Conservation (phyloP, 2,329 filamentous ascomycete genomes). For the Penicillium sp. region DNA sequence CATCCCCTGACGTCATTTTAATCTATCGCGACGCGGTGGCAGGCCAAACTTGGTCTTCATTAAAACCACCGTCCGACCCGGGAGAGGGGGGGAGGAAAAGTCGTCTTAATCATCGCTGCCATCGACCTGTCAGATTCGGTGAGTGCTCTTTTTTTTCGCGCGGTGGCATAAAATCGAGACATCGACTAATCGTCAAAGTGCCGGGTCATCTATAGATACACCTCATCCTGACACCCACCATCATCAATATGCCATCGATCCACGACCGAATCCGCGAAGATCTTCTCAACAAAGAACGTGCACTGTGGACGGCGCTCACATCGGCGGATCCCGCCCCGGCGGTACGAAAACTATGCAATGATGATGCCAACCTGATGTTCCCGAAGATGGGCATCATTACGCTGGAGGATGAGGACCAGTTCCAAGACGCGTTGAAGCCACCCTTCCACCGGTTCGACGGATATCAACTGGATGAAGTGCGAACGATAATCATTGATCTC, state of each 20-base stretch:
- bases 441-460: constrained; percentile 43
- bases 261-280: constrained; percentile 44
- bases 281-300: constrained; percentile 39
- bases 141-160: too few relatives aligned
- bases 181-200: neutral
- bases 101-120: neutral
- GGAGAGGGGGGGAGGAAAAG: neutral
- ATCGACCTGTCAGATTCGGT: too few relatives aligned
- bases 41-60: neutral
- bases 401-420: constrained; percentile 31
- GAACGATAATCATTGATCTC: constrained; percentile 39
- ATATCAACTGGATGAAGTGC: constrained; percentile 35
- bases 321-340: constrained; percentile 41
- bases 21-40: constrained; percentile 2
- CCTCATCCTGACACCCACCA: neutral
- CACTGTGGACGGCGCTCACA: constrained; percentile 43
- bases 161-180: too few relatives aligned
- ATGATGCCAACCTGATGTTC: constrained; percentile 39
- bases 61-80: constrained; percentile 9
- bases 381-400: constrained; percentile 38
- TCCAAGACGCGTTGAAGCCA: constrained; percentile 31
- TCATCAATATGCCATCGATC: constrained; percentile 37
- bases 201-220: too few relatives aligned
- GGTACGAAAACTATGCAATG: constrained; percentile 37
- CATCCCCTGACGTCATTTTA: constrained; percentile 28